Conservation (phyloP, 2,329 filamentous ascomycete species). For the Claviceps cyperi region DNA sequence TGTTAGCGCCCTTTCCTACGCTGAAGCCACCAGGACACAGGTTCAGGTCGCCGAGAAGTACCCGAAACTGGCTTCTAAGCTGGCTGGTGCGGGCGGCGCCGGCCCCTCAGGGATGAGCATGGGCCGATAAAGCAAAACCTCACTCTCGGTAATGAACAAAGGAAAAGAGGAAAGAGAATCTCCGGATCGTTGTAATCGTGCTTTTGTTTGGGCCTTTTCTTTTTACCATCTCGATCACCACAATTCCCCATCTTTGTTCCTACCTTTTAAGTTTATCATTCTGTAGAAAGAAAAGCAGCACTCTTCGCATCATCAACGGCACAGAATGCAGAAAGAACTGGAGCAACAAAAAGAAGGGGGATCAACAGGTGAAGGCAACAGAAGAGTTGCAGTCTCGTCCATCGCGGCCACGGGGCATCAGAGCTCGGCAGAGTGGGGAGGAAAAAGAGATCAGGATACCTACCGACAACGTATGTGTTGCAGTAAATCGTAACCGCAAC, state of each 20-base stretch:
- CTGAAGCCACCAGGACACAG: constrained; percentile 91
- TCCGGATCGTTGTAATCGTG: not conserved
- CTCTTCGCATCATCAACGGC: not conserved
- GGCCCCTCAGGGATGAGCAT: constrained; percentile 22
- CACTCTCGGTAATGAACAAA: not conserved
- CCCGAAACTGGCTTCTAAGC: constrained; percentile 60
- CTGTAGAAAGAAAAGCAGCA: not conserved
- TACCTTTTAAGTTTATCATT: not conserved
- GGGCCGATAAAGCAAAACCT: constrained; percentile 16
- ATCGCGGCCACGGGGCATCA: not conserved
- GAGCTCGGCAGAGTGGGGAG: no score
- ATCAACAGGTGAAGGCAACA: not conserved
- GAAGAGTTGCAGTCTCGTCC: not conserved
- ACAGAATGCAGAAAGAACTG: not conserved
- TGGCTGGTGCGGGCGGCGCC: constrained; percentile 28
- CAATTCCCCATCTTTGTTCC: not conserved
- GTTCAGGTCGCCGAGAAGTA: constrained; percentile 84
- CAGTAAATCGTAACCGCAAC: no score
- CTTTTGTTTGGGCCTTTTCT: not conserved
- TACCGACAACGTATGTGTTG: no score
- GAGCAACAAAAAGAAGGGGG: not conserved
- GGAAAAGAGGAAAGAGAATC: not conserved
- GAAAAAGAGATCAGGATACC: no score
- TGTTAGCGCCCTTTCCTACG: constrained; percentile 90
- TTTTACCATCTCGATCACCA: not conserved